A percentile compares a stretch with the other conserved stretches of the same genome.
Evolutionary conservation across 768 basidiomycete species (phyloP).

Genomic region (Psilocybe subaeruginosa): DNA sequence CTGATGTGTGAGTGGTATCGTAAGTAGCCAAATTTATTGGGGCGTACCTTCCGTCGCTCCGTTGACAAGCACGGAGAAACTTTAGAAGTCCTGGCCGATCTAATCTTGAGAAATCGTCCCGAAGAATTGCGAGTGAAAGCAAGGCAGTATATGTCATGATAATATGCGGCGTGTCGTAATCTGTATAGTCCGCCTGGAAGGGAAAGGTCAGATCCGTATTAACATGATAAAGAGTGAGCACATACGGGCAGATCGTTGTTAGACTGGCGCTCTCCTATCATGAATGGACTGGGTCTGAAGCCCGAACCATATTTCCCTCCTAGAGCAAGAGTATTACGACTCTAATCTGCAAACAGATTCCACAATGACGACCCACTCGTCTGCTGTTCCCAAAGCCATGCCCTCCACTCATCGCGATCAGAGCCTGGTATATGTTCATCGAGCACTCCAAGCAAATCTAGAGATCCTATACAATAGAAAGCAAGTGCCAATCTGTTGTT

Average conservation of each 20-base stretch:
- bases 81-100: constrained; percentile 67
- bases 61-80: constrained; percentile 77
- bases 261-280: constrained; percentile 39
- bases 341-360: background rate
- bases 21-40: background rate
- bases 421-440: constrained; percentile 44
- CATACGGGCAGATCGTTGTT: constrained; percentile 14
- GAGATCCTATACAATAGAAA: constrained; percentile 86
- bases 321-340: constrained; percentile 24
- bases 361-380: constrained; percentile 38
- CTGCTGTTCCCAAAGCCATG: constrained; percentile 93
- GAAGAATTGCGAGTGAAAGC: constrained; percentile 78
- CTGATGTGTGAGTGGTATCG: background rate
- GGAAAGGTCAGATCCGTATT: background rate
- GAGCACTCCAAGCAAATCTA: constrained; percentile 74
- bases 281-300: constrained; percentile 77
- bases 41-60: constrained; percentile 79
- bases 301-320: constrained; percentile 65
- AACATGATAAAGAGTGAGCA: constrained; percentile 1
- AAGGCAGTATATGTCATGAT: constrained; percentile 96
- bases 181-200: constrained; percentile 38
- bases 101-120: constrained; percentile 80
- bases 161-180: constrained; percentile 76
- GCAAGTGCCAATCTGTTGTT: constrained; percentile 71
- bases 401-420: constrained; percentile 67